These are phyloP conservation scores for Cladosporium sp. DNA, from an alignment of 2,329 filamentous ascomycete genomes.

Conservation along the genomic window DNA sequence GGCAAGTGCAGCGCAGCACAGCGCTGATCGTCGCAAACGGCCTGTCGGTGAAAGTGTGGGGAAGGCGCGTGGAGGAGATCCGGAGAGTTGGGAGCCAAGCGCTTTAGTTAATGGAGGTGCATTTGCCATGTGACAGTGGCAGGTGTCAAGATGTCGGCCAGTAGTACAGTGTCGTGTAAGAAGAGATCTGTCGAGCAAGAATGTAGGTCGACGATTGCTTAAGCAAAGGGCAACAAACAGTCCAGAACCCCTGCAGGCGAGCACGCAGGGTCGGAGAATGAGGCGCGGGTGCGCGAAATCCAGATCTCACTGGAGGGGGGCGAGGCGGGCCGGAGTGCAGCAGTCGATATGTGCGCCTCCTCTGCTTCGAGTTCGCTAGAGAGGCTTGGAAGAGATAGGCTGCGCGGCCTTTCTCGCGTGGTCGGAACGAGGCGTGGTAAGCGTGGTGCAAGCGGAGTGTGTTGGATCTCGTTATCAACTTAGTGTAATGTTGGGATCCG, in stretches of 20 bases:
- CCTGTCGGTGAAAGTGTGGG: constrained; percentile 1
- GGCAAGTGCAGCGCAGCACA: background rate
- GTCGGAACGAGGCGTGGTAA: background rate
- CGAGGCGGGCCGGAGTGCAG: constrained; percentile 10
- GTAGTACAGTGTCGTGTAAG: background rate
- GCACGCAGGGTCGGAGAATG: background rate
- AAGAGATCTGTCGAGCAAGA: background rate
- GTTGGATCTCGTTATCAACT: background rate
- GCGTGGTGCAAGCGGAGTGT: background rate
- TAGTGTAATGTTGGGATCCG: constrained; percentile 1
- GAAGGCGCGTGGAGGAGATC: constrained; percentile 3
- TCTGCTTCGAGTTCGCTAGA: background rate
- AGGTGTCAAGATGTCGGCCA: background rate
- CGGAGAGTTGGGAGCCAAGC: constrained; percentile 2
- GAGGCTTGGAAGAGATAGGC: background rate
- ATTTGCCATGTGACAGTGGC: constrained; percentile 7
- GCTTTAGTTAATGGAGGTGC: background rate
- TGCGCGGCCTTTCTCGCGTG: background rate
- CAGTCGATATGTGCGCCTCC: background rate
- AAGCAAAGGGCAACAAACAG: constrained; percentile 4
- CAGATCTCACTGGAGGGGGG: constrained; percentile 3
- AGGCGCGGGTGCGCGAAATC: constrained; percentile 5
- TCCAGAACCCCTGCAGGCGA: constrained; percentile 7
- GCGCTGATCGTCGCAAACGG: constrained; percentile 7
- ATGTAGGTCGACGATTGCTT: background rate